Evolutionary conservation across 164 flowering plant species (phyloP).

Genomic region (Piper betle): DNA sequence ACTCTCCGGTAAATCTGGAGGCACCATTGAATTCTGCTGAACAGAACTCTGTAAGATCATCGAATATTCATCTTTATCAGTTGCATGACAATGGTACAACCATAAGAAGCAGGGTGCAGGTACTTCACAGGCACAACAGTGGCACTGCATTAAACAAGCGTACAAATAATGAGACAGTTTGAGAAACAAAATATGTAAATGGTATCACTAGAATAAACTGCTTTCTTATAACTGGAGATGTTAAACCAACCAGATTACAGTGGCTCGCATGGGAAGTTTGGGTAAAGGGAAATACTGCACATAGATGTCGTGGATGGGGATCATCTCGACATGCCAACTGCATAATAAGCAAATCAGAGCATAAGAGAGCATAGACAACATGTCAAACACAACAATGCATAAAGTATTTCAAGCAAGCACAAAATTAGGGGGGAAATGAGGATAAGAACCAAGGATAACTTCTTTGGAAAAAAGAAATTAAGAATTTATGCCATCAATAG

Average conservation of each 20-base stretch:
- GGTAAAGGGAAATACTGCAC: conserved; percentile 51
- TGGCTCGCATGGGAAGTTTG: conserved; percentile 46
- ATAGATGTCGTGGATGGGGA: conserved; percentile 76
- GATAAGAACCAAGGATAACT: too few relatives aligned
- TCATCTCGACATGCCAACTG: conserved; percentile 93
- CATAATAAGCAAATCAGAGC: conserved; percentile 1
- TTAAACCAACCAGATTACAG: conserved; percentile 44
- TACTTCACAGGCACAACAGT: conserved; percentile 84
- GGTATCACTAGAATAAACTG: not conserved
- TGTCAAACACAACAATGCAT: too few relatives aligned
- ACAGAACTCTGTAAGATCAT: conserved; percentile 27
- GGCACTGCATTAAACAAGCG: conserved; percentile 53
- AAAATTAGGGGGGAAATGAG: too few relatives aligned
- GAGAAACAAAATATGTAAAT: not conserved
- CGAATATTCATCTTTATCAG: conserved; percentile 68
- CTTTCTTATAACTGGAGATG: not conserved
- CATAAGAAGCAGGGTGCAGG: conserved; percentile 56
- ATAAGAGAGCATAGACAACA: too few relatives aligned
- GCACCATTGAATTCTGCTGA: conserved; percentile 17
- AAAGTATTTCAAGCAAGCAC: too few relatives aligned
- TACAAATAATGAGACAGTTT: not conserved
- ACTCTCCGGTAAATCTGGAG: conserved; percentile 7
- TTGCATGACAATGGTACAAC: conserved; percentile 65
- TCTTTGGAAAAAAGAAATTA: too few relatives aligned
- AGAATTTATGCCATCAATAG: too few relatives aligned